Base-by-base conservation (phyloP, 805 yeast genomes). In the Pichia phayaonensis region DNA sequence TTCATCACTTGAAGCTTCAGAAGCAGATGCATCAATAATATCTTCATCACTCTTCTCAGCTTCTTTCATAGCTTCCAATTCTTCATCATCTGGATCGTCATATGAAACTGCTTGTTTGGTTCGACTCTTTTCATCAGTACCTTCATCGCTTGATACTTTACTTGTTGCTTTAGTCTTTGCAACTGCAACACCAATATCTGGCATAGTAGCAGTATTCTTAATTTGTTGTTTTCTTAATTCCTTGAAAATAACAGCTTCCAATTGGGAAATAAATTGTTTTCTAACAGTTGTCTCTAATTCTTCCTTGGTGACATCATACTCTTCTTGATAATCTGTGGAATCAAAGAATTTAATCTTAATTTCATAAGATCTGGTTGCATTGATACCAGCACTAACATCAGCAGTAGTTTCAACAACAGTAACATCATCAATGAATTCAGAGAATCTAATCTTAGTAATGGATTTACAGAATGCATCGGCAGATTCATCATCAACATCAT, bases 41-140 rank as follows among this genome's bases (percentile, higher is more conserved):
- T 84, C 94, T 56, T 81, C 89, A 52, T 83, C 81, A 40, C 90
- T 81, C 59, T 84, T 79, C 66, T 85, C 92, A 46, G 86, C 95
- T 61, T 77, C 77, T 69, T 83, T 83, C 90, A 88, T 86, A 47
- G 87, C 86, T 65, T 89, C 97, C 54, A 87, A 73, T 64, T 90
- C 97, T 29, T 89, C 98, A 55, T 90, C 97, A 69, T 90, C 98
- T 34, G 97, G 96, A 16, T 81, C 96, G 56, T 90, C 98, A 60
- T 89, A 89, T 2, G 97, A 89, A 40, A 86, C 92, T 18, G 95
- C 83, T 70, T 90, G 96, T 60, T 89, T 88, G 39, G 82, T 74
- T 58, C 83, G 84, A 48, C 76, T 70, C 56, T 73, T 77, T 53
- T 76, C 69, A 54, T 76, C 84, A 10, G 67, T 56, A 18, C 60